Percentiles rank a stretch among this genome's conserved stretches.
Evolutionary conservation across 805 yeast genomes (phyloP).

Genomic region (Zygotorulaspora sp.): DNA sequence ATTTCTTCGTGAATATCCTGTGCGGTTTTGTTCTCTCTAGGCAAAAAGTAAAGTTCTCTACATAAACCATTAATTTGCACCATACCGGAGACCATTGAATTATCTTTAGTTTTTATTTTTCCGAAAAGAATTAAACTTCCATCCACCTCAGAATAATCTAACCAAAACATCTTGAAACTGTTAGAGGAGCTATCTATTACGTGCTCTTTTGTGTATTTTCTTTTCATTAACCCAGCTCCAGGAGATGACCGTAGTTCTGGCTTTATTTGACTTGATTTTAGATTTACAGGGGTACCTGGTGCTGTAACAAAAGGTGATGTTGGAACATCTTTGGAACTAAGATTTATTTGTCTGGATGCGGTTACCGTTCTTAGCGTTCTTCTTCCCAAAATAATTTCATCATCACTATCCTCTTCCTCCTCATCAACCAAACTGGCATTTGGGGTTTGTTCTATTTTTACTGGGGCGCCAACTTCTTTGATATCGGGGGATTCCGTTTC

Average conservation of each 20-base stretch:
- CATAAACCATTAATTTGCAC: slow-evolving; percentile 66
- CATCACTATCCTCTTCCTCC: slow-evolving; percentile 34
- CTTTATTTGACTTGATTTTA: not conserved
- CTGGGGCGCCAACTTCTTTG: slow-evolving; percentile 8
- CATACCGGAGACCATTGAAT: slow-evolving; percentile 63
- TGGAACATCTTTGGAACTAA: slow-evolving; percentile 21
- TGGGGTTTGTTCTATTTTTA: slow-evolving; percentile 1
- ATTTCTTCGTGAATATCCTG: slow-evolving; percentile 77
- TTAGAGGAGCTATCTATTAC: slow-evolving; percentile 41
- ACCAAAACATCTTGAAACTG: slow-evolving; percentile 75
- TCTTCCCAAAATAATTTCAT: slow-evolving; percentile 30
- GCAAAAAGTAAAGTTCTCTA: slow-evolving; percentile 74
- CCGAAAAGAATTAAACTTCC: slow-evolving; percentile 72
- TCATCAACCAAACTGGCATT: slow-evolving; percentile 29
- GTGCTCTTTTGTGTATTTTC: slow-evolving; percentile 24
- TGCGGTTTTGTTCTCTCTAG: slow-evolving; percentile 53
- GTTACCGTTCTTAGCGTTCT: slow-evolving; percentile 31
- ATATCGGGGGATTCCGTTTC: slow-evolving; percentile 7
- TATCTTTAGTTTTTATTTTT: slow-evolving; percentile 58
- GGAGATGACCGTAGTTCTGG: slow-evolving; percentile 6
- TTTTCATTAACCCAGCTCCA: slow-evolving; percentile 10
- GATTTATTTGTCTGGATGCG: slow-evolving; percentile 25
- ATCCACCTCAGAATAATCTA: slow-evolving; percentile 79
- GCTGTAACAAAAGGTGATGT: slow-evolving; percentile 35
- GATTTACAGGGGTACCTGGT: slow-evolving; percentile 30